Percentiles rank a stretch among this genome's conserved stretches.
Evolutionary conservation across 192 early-diverging fungal genomes (phyloP).

Genomic region (Coemansia sp.): DNA sequence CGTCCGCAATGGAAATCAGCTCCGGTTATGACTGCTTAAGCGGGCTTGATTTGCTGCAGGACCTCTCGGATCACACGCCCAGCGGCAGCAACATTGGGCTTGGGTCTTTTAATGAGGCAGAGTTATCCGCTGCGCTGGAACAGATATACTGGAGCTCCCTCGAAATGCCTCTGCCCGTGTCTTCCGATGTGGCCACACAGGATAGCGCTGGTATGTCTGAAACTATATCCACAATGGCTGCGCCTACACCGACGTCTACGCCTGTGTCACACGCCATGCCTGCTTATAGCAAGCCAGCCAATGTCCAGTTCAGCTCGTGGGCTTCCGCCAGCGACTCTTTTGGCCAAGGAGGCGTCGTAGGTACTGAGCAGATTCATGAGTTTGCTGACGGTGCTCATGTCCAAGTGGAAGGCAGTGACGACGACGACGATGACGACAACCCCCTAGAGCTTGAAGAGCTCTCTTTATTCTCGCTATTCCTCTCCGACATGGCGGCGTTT

Average conservation of each 20-base stretch:
- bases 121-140: conserved; percentile 47
- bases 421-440: conserved; percentile 14
- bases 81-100: background rate
- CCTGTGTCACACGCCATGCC: conserved; percentile 4
- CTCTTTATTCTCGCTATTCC: conserved; percentile 47
- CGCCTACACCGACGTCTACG: conserved; percentile 26
- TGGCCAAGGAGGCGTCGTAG: background rate
- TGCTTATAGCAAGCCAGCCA: background rate
- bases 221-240: background rate
- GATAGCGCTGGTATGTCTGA: background rate
- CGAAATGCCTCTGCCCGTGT: conserved; percentile 12
- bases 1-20: background rate
- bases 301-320: conserved; percentile 11
- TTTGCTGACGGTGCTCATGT: background rate
- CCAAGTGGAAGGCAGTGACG: background rate
- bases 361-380: background rate
- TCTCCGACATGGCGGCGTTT: conserved; percentile 39
- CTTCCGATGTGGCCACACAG: conserved; percentile 5
- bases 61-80: background rate
- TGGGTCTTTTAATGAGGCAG: conserved; percentile 32
- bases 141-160: conserved; percentile 46
- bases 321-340: background rate
- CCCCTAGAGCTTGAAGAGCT: conserved; percentile 48
- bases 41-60: background rate
- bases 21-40: background rate